Base-by-base conservation (phyloP, 805 yeast species). In the Pichia exigua region DNA sequence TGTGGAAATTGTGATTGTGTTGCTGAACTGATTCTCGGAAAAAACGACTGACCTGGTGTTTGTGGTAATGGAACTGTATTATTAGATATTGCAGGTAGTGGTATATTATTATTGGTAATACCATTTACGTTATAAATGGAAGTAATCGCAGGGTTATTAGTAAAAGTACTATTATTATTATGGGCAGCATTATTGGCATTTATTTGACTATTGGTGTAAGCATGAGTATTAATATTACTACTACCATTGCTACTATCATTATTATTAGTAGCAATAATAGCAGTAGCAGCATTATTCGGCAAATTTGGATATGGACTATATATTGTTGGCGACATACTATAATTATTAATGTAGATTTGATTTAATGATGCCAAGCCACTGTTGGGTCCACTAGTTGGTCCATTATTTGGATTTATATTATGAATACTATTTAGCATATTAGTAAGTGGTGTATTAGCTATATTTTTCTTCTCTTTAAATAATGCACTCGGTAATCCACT, bases 251-350 rank as follows among this genome's bases (percentile, higher is more conserved):
- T n/a, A n/a, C n/a, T n/a, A n/a, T n/a, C n/a, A n/a, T n/a, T 35
- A 35, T 35, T 35, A 11, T 9, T n/a, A 35, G 4, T 35, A 35
- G 17, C 6, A 30, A 12, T 12, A 30, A 4, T 27, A 46, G 18
- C 26, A 18, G 1, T 39, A 7, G 26, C 18, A 21, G 18, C 7
- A 15, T 28, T 44, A 20, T 44, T 44, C 10, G 39, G 20, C 8
- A 35, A n/a, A 9, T 35, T 17, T 35, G 39, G 39, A 35, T 35
- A 35, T 7, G 39, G 39, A n/a, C 39, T 35, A n/a, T 35, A 52
- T 55, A 60, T 68, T 6, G 65, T 58, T n/a, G 72, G 69, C 8
- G 68, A 64, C 57, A 66, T 60, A 48, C 62, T 68, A 44, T 65
- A 66, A 13, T 65, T 60, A 24, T 65, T 60, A 41, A 66, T 64